A percentile compares a stretch with the other conserved stretches of the same genome.
phyloP scores from a whole-genome alignment of 805 yeast genomes.

The Barnettozyma populi region DNA sequence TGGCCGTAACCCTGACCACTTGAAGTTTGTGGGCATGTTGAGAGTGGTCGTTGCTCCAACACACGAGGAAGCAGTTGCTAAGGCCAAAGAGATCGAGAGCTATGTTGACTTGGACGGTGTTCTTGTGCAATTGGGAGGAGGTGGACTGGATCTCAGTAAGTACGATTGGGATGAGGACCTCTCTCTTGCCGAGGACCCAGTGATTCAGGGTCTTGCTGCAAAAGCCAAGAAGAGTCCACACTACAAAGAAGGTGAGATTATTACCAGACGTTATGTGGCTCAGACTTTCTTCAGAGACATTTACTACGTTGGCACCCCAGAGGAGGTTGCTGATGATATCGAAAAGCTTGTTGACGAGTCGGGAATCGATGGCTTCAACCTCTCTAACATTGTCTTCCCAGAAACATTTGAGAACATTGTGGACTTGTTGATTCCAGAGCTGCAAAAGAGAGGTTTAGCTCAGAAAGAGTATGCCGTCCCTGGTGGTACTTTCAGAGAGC shows the following conservation, averaged over 20 bases:
- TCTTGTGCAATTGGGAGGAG: constrained; percentile 41
- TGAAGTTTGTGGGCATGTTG: constrained; percentile 34
- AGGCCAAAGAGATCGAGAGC: constrained; percentile 28
- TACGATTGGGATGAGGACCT: constrained; percentile 41
- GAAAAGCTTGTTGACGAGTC: constrained; percentile 36
- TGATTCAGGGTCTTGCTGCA: constrained; percentile 29
- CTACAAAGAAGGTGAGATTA: constrained; percentile 20
- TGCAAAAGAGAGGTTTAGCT: constrained; percentile 33
- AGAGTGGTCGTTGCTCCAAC: constrained; percentile 36
- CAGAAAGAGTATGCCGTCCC: constrained; percentile 27
- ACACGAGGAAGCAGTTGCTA: constrained; percentile 36
- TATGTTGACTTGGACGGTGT: constrained; percentile 38
- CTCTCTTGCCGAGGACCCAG: constrained; percentile 26
- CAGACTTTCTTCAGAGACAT: constrained; percentile 23
- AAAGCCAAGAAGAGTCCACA: constrained; percentile 23
- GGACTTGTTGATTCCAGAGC: constrained; percentile 34
- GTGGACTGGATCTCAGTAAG: constrained; percentile 39
- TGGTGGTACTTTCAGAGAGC: constrained; percentile 35
- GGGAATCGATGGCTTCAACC: constrained; percentile 40
- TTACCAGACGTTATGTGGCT: constrained; percentile 27
- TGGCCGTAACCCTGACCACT: constrained; percentile 34
- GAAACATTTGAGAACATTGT: constrained; percentile 38
- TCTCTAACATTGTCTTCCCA: constrained; percentile 35
- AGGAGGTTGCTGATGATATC: constrained; percentile 37
- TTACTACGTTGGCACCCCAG: constrained; percentile 31